phyloP scores from a whole-genome alignment of 331 rosid genomes.

The Stylosanthes scabra region DNA sequence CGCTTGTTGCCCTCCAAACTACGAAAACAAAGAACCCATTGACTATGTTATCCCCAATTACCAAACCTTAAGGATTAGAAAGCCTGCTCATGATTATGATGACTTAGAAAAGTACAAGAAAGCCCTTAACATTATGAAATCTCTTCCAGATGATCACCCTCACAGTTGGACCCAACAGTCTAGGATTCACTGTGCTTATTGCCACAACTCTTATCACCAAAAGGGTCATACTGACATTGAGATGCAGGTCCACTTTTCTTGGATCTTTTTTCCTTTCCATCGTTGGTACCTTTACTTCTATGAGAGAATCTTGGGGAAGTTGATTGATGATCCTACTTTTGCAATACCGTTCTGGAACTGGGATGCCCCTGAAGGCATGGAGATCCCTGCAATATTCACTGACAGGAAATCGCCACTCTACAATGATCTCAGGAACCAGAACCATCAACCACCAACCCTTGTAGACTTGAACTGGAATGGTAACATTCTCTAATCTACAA shows the following conservation, averaged over 20 bases:
- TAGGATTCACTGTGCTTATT: constrained; percentile 50
- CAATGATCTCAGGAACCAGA: constrained; percentile 39
- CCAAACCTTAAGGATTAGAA: too few species aligned
- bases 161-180: too few species aligned
- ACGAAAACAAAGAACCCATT: too few species aligned
- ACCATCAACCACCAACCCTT: constrained; percentile 42
- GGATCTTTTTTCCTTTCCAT: constrained; percentile 75
- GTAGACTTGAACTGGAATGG: constrained; percentile 48
- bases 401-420: constrained; percentile 54
- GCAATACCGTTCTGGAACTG: constrained; percentile 71
- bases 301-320: constrained; percentile 57
- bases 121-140: too few species aligned
- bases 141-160: too few species aligned
- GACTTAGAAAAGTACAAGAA: too few species aligned
- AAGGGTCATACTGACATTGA: constrained; percentile 52
- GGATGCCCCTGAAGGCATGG: constrained; percentile 62
- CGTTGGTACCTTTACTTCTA: constrained; percentile 64
- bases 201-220: constrained; percentile 60
- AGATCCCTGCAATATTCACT: constrained; percentile 45
- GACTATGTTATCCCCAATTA: too few species aligned
- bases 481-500: too few species aligned
- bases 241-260: constrained; percentile 51
- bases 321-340: constrained; percentile 53
- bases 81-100: too few species aligned
- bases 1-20: too few species aligned